Conservation (phyloP, 2,329 filamentous ascomycete species). For the Pyricularia sp. region DNA sequence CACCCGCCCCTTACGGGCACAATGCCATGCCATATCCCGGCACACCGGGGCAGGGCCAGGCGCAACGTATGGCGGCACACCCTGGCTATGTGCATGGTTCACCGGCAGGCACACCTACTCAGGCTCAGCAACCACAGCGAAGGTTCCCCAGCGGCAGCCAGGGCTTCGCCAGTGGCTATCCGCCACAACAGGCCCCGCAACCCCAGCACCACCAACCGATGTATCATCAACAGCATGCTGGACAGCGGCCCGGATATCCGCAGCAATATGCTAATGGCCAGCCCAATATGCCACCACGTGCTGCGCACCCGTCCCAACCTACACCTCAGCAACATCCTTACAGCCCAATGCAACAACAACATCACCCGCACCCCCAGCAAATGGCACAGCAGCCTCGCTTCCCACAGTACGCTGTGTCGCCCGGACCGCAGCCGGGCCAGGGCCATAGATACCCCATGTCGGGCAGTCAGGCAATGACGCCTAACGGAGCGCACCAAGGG, state of each 20-base stretch:
- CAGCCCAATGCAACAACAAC: constrained; percentile 3
- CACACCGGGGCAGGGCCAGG: constrained; percentile 25
- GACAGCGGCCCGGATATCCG: background rate
- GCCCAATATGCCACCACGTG: constrained; percentile 7
- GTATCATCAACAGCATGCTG: constrained; percentile 4
- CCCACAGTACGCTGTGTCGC: constrained; percentile 1
- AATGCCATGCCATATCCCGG: constrained; percentile 37
- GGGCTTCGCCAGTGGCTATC: constrained; percentile 8
- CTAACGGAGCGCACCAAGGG: background rate
- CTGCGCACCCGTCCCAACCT: constrained; percentile 15
- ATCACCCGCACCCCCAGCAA: constrained; percentile 1
- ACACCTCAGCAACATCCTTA: constrained; percentile 3
- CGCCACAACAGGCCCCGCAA: constrained; percentile 13
- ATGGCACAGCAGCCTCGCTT: background rate
- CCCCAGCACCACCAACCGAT: constrained; percentile 17
- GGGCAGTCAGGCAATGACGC: background rate
- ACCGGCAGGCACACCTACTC: constrained; percentile 2
- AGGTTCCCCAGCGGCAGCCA: constrained; percentile 1
- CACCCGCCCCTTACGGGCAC: constrained; percentile 41
- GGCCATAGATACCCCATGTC: background rate
- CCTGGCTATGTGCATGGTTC: constrained; percentile 10
- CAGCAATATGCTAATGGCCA: constrained; percentile 30
- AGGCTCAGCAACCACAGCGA: constrained; percentile 4
- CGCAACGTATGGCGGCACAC: constrained; percentile 29
- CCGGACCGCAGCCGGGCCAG: background rate